Conservation (phyloP, 257 asterid species). For the Solanum sitiens region DNA sequence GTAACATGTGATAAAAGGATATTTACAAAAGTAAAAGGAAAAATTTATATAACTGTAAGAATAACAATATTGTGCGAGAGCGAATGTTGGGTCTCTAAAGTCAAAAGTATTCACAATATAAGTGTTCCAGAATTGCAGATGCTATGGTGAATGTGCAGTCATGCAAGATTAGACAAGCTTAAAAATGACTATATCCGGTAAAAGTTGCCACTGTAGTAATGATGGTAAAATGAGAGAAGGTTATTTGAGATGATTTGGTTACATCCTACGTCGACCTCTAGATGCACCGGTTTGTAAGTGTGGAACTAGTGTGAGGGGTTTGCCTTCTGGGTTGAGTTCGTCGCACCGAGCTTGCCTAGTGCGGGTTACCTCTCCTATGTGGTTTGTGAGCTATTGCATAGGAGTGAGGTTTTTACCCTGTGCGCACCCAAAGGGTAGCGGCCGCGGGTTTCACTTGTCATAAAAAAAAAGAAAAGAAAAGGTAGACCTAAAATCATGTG, state of each 20-base stretch:
- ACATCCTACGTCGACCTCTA: not conserved
- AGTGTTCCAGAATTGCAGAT: not conserved
- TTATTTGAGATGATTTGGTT: not conserved
- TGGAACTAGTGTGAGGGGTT: not conserved
- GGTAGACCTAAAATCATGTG: not conserved
- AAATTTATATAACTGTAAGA: not conserved
- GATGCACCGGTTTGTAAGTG: not conserved
- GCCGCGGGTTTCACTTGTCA: no score
- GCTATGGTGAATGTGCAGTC: not conserved
- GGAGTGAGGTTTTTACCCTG: no score
- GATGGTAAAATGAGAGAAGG: not conserved
- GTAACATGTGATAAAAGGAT: not conserved
- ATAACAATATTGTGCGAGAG: not conserved
- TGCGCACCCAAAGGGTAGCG: no score
- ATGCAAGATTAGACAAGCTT: not conserved
- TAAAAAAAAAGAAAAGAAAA: no score
- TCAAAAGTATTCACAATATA: not conserved
- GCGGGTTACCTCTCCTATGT: no score
- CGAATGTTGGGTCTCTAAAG: not conserved
- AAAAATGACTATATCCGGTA: not conserved
- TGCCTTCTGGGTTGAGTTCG: no score
- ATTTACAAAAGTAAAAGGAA: not conserved
- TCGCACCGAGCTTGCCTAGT: no score
- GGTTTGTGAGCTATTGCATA: no score
- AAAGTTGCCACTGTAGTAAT: not conserved